Conservation (phyloP, 139 green algal species). For the Chlamydomonas sp. region DNA sequence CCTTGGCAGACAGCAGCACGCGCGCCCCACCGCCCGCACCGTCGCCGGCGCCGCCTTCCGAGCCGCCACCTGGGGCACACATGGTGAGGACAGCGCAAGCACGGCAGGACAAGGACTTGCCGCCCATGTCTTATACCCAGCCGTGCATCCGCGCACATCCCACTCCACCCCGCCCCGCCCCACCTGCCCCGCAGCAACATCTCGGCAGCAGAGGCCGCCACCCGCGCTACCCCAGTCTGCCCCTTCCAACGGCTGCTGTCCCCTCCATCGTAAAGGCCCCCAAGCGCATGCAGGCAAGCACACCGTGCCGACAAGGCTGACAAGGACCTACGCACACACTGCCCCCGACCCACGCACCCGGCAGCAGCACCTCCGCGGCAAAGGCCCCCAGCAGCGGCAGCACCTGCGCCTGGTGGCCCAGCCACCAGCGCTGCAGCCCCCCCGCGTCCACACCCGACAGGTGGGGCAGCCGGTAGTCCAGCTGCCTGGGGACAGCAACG, state of each 20-base stretch:
- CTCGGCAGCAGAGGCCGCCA: too few species aligned
- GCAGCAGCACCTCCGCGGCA: conserved; percentile 46
- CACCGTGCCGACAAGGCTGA: too few species aligned
- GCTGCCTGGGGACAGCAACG: conserved; percentile 34
- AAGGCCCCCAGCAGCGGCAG: conserved; percentile 38
- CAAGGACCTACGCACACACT: neutral
- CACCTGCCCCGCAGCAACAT: too few species aligned
- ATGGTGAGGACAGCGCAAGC: too few species aligned
- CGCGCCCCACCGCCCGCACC: neutral
- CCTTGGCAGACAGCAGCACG: conserved; percentile 58
- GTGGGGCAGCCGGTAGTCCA: conserved; percentile 20
- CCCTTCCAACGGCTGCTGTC: too few species aligned
- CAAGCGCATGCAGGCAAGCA: too few species aligned
- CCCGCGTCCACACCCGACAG: conserved; percentile 31
- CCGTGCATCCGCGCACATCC: too few species aligned
- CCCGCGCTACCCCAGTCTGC: too few species aligned
- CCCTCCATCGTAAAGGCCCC: too few species aligned
- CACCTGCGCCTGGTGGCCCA: conserved; percentile 33
- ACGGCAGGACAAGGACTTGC: neutral
- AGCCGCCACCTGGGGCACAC: neutral
- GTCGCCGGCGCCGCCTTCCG: neutral
- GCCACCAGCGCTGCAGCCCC: conserved; percentile 50
- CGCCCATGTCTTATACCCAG: too few species aligned
- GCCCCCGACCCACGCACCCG: neutral
- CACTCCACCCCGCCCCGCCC: too few species aligned